A percentile compares a stretch with the other conserved stretches of the same genome.
Conservation (phyloP, 2,329 filamentous ascomycete species). For the Ascochyta viciae-villosae region DNA sequence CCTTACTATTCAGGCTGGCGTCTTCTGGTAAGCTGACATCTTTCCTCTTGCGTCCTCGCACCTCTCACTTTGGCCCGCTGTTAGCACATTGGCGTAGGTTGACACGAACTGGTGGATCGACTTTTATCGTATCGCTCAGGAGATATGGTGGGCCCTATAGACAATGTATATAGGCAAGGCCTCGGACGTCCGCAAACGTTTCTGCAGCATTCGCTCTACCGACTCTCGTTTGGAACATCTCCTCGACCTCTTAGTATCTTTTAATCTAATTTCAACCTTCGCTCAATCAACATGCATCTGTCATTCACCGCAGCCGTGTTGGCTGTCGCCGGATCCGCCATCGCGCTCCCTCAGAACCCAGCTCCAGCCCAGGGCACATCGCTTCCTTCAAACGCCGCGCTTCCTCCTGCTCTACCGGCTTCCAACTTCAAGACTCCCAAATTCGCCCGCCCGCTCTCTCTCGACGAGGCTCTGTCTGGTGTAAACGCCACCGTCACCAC, state of each 20-base stretch:
- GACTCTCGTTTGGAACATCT: slow-evolving; percentile 17
- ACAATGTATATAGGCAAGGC: slow-evolving; percentile 11
- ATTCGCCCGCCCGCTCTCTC: slow-evolving; percentile 21
- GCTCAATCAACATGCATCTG: slow-evolving; percentile 17
- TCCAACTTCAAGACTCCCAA: slow-evolving; percentile 21
- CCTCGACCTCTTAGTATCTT: slow-evolving; percentile 9
- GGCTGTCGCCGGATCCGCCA: slow-evolving; percentile 18
- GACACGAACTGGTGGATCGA: slow-evolving; percentile 20
- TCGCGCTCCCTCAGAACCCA: slow-evolving; percentile 19
- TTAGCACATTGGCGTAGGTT: slow-evolving; percentile 3
- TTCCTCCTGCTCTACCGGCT: slow-evolving; percentile 15
- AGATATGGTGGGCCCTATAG: slow-evolving; percentile 7
- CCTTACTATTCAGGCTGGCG: slow-evolving; percentile 20
- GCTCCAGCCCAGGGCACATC: slow-evolving; percentile 15
- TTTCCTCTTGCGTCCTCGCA: slow-evolving; percentile 13
- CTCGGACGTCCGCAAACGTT: slow-evolving; percentile 11
- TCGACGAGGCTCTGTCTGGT: slow-evolving; percentile 15
- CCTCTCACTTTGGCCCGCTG: neutral
- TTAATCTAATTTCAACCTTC: slow-evolving; percentile 17
- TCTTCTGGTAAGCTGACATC: slow-evolving; percentile 11
- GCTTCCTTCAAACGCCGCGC: slow-evolving; percentile 3
- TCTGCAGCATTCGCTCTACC: slow-evolving; percentile 17
- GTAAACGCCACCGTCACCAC: slow-evolving; percentile 26
- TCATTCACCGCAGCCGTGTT: slow-evolving; percentile 16
- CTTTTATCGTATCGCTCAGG: slow-evolving; percentile 15